Conservation (phyloP, 257 asterid species). For the Ballota nigra region DNA sequence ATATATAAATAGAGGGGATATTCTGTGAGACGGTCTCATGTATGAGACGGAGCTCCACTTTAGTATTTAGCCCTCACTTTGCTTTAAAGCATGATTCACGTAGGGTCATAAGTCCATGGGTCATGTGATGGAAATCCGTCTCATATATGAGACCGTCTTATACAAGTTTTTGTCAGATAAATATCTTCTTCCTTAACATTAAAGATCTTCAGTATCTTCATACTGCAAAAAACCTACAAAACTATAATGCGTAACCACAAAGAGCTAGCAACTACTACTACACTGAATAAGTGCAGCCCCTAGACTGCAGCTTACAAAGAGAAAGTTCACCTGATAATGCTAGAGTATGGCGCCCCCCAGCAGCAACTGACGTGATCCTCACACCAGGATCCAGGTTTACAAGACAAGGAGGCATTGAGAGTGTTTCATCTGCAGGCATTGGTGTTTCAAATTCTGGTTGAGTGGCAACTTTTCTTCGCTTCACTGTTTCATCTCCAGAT, state of each 20-base stretch:
- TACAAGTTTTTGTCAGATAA: neutral
- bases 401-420: constrained; percentile 64
- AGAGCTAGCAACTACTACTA: constrained; percentile 23
- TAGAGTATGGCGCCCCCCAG: constrained; percentile 82
- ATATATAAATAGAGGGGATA: constrained; percentile 13
- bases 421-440: constrained; percentile 50
- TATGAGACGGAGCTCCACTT: too few species aligned
- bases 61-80: too few species aligned
- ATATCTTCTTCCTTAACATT: constrained; percentile 55
- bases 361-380: constrained; percentile 67
- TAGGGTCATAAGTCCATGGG: too few species aligned
- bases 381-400: constrained; percentile 71
- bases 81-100: too few species aligned
- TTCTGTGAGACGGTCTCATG: too few species aligned
- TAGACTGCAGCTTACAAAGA: constrained; percentile 19
- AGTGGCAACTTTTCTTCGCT: constrained; percentile 49
- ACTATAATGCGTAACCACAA: constrained; percentile 47
- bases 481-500: constrained; percentile 47
- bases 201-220: constrained; percentile 50
- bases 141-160: too few species aligned
- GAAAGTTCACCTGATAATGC: constrained; percentile 58
- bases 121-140: too few species aligned
- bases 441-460: constrained; percentile 52
- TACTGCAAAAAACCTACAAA: constrained; percentile 63
- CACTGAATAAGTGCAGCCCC: constrained; percentile 17